These are phyloP conservation scores for Calocybe indica DNA, from an alignment of 768 basidiomycete species.

Conservation along the genomic window DNA sequence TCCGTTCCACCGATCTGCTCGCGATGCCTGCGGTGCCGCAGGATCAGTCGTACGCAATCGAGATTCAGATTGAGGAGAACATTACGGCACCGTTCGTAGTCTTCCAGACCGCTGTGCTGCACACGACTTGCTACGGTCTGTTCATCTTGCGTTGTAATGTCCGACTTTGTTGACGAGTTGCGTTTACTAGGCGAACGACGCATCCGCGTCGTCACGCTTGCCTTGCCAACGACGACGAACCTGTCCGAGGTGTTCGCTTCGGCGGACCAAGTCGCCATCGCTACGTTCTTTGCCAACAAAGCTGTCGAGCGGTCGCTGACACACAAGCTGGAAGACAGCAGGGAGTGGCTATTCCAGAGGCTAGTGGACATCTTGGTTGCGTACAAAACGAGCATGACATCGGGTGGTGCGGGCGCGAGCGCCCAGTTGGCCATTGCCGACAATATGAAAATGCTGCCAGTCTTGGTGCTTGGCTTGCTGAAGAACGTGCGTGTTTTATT, in stretches of 20 bases:
- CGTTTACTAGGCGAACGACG: slow-evolving; percentile 61
- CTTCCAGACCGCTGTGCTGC: slow-evolving; percentile 89
- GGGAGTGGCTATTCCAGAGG: slow-evolving; percentile 80
- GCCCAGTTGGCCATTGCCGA: slow-evolving; percentile 90
- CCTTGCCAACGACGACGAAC: slow-evolving; percentile 82
- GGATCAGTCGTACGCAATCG: slow-evolving; percentile 94
- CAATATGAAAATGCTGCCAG: slow-evolving; percentile 92
- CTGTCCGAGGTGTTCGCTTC: slow-evolving; percentile 88
- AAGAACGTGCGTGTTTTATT: slow-evolving; percentile 68
- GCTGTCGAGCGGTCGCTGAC: slow-evolving; percentile 85
- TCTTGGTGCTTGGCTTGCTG: slow-evolving; percentile 82
- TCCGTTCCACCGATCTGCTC: slow-evolving; percentile 92
- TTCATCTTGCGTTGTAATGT: slow-evolving; percentile 1
- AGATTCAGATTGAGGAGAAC: slow-evolving; percentile 93
- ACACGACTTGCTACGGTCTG: slow-evolving; percentile 87
- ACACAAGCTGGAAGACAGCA: slow-evolving; percentile 83
- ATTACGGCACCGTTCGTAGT: slow-evolving; percentile 89
- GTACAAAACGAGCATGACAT: slow-evolving; percentile 96
- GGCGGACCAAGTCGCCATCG: slow-evolving; percentile 83
- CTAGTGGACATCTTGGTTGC: slow-evolving; percentile 79
- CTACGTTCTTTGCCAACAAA: slow-evolving; percentile 83
- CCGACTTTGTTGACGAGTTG: not conserved
- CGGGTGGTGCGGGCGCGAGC: slow-evolving; percentile 87
- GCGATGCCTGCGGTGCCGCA: slow-evolving; percentile 96
- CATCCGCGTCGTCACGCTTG: slow-evolving; percentile 85